Percentiles rank a stretch among this genome's conserved stretches.
Conservation (phyloP, 257 asterid species). For the Penstemon eatonii region DNA sequence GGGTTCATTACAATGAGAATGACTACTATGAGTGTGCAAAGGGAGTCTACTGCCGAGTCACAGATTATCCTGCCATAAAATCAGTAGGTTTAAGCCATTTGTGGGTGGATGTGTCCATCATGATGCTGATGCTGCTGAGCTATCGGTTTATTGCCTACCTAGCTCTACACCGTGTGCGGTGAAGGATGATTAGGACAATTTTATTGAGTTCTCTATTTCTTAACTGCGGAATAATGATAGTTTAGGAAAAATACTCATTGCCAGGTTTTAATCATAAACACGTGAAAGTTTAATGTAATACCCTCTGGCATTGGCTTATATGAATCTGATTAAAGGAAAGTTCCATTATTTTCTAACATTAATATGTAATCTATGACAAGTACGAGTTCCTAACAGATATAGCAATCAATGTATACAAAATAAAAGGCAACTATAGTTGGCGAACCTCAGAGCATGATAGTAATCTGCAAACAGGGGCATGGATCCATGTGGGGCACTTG, state of each 20-base stretch:
- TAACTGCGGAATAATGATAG: slow-evolving; percentile 48
- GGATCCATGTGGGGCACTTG: slow-evolving; percentile 42
- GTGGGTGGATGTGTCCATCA: slow-evolving; percentile 64
- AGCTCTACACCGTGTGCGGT: slow-evolving; percentile 70
- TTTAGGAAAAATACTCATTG: slow-evolving; percentile 34
- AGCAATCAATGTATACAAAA: slow-evolving; percentile 6
- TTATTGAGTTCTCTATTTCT: slow-evolving; percentile 38
- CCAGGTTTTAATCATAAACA: slow-evolving; percentile 50
- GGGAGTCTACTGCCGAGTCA: slow-evolving; percentile 69
- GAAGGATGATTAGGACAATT: slow-evolving; percentile 32
- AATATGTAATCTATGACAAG: slow-evolving; percentile 3
- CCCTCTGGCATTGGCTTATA: slow-evolving; percentile 46
- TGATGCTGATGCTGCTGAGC: slow-evolving; percentile 79
- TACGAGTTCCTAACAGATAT: slow-evolving; percentile 18
- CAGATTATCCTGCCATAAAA: slow-evolving; percentile 70
- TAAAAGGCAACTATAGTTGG: slow-evolving; percentile 13
- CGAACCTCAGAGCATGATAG: slow-evolving; percentile 29
- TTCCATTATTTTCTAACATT: slow-evolving; percentile 23
- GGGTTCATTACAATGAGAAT: slow-evolving; percentile 65
- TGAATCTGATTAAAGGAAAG: slow-evolving; percentile 28
- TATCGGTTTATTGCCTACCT: slow-evolving; percentile 80
- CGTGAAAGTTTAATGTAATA: slow-evolving; percentile 30
- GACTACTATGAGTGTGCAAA: slow-evolving; percentile 76
- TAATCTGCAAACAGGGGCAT: slow-evolving; percentile 23
- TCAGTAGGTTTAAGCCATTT: slow-evolving; percentile 68